These are phyloP conservation scores for Hygrophoropsis aurantiaca DNA, from an alignment of 768 basidiomycete genomes.

Conservation along the genomic window DNA sequence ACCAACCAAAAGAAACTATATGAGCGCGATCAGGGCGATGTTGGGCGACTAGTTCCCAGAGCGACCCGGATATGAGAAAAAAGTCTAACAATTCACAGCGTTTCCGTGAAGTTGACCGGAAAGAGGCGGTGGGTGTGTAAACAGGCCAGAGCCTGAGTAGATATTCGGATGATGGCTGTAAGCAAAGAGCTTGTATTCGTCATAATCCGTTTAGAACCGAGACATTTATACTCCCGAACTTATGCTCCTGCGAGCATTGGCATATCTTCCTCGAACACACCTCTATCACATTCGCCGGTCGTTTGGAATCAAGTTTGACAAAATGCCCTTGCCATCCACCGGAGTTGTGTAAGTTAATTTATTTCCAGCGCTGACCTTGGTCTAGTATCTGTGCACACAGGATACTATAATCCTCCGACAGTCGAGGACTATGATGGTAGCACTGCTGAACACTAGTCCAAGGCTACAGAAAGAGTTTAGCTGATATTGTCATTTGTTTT, in stretches of 20 bases:
- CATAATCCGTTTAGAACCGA: no score
- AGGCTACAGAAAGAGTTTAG: background rate
- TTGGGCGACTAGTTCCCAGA: conserved; percentile 4
- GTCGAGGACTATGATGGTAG: background rate
- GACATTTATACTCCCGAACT: no score
- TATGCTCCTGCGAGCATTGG: conserved; percentile 11
- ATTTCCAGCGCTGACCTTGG: background rate
- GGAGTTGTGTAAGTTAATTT: conserved; percentile 16
- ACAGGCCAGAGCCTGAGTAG: no score
- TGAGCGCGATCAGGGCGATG: conserved; percentile 1
- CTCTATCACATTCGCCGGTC: conserved; percentile 1
- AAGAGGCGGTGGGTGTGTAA: conserved; percentile 6
- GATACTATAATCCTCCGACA: background rate
- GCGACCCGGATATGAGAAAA: conserved; percentile 14
- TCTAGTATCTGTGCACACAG: background rate
- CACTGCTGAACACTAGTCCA: background rate
- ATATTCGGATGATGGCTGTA: no score
- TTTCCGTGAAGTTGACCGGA: conserved; percentile 6
- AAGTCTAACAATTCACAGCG: conserved; percentile 6
- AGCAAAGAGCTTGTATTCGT: no score
- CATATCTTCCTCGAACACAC: conserved; percentile 4
- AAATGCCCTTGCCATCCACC: conserved; percentile 11
- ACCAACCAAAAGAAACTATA: background rate
- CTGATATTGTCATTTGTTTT: conserved; percentile 2
- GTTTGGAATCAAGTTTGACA: conserved; percentile 7